A percentile compares a stretch with the other conserved stretches of the same genome.
These are phyloP conservation scores for Aureobasidium pullulans DNA, from an alignment of 2,329 filamentous ascomycete species.

Conservation along the genomic window DNA sequence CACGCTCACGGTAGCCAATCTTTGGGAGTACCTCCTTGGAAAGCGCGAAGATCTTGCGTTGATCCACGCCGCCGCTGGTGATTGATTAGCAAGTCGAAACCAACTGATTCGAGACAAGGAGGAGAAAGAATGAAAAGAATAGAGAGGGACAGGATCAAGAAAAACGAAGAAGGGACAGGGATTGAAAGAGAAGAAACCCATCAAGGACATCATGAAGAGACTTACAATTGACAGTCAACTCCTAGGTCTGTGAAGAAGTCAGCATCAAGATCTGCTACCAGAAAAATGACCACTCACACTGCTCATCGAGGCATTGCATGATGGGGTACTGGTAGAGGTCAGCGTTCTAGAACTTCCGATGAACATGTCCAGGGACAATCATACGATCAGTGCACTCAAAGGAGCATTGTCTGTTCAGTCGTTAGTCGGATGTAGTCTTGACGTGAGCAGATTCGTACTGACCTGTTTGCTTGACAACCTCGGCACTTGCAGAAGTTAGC, in stretches of 20 bases:
- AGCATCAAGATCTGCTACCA: slow-evolving; percentile 49
- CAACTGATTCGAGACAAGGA: too few relatives aligned
- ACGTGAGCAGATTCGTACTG: background rate
- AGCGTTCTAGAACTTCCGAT: background rate
- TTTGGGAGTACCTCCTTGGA: slow-evolving; percentile 39
- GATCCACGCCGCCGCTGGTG: slow-evolving; percentile 61
- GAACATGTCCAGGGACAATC: slow-evolving; percentile 42
- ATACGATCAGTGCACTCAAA: slow-evolving; percentile 58
- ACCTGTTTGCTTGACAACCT: slow-evolving; percentile 85
- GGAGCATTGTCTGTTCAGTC: slow-evolving; percentile 52
- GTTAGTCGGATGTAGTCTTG: background rate
- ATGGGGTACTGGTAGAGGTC: slow-evolving; percentile 31
- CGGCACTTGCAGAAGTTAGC: slow-evolving; percentile 46
- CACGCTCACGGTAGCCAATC: slow-evolving; percentile 71
- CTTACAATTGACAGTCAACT: slow-evolving; percentile 71
- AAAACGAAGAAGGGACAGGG: too few relatives aligned
- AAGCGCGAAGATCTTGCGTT: slow-evolving; percentile 81
- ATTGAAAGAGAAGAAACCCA: too few relatives aligned
- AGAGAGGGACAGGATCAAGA: too few relatives aligned
- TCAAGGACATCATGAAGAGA: too few relatives aligned
- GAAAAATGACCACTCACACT: slow-evolving; percentile 34
- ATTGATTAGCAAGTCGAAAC: too few relatives aligned
- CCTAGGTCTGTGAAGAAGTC: slow-evolving; percentile 50
- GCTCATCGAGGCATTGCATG: slow-evolving; percentile 85
- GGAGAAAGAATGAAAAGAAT: too few relatives aligned